Base-by-base conservation (phyloP, 371 early-diverging fungal species). In the Actinomortierella wolfii region DNA sequence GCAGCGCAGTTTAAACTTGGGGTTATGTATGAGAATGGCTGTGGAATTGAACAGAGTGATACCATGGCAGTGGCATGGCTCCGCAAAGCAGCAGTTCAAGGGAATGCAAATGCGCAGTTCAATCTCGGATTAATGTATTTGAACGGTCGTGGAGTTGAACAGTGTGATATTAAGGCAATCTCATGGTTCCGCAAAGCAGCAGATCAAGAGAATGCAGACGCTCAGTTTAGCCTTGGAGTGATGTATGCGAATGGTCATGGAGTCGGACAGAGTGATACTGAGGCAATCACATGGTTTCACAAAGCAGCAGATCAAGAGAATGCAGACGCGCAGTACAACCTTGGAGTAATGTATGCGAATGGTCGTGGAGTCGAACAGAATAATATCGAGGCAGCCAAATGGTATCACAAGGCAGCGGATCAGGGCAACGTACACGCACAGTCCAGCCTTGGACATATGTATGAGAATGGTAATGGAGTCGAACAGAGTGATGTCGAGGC, bases 271-370 rank as follows among this genome's bases (percentile, higher is more conserved):
- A 83, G 92, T 66, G 82, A 87, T 20, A 65, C 67, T 7, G 71
- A 79, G 59, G 92, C 93, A 9, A 81, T 92, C 57, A 78, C 79
- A 52, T 92, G 89, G 88, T 93, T 89, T 63, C 71, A 74, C 17
- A 75, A 79, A 1, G 82, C 89, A 3, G 90, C 93, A 0, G 77
- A 67, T 15, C 85, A 84, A 55, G 84, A 82, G 20, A 84, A 86
- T 51, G 82, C 87, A 0, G 91, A 91, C 1, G 88, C 91, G 17
- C 87, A 91, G 74, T 92, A 91, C 79, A 92, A 92, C 50, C 81
- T 93, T 44, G 94, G 90, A 0, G 88, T 91, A 65, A 89, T 91
- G 57, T 92, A 91, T 65, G 93, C 93, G 77, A 89, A 92, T 34
- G 95, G 94, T 34, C 79, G 88, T 53, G 92, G 92, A 24, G 84